phyloP scores from a whole-genome alignment of 352 stramenopile genomes.

The Phytophthora ohioensis region DNA sequence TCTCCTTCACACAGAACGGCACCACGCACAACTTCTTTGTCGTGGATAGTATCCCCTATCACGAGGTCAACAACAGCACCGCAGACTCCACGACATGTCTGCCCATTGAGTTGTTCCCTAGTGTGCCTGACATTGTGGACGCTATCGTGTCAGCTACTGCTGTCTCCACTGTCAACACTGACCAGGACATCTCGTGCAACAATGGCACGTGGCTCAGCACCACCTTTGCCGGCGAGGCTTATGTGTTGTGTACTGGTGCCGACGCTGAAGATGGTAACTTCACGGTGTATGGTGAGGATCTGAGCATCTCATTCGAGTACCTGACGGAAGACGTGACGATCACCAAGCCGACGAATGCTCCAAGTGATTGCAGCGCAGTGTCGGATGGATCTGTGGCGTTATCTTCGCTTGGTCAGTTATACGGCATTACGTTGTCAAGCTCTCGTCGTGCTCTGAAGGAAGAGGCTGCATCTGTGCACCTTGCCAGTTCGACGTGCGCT shows the following conservation, averaged over 20 bases:
- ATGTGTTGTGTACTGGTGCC: constrained; percentile 51
- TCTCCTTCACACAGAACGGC: constrained; percentile 43
- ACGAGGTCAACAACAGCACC: constrained; percentile 33
- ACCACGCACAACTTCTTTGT: constrained; percentile 54
- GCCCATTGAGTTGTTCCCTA: constrained; percentile 37
- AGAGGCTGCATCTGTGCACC: constrained; percentile 26
- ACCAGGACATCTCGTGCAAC: constrained; percentile 53
- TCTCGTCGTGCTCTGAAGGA: constrained; percentile 37
- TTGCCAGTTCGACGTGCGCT: constrained; percentile 41
- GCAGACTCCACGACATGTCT: constrained; percentile 35
- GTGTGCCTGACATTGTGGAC: constrained; percentile 41
- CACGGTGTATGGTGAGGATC: constrained; percentile 52
- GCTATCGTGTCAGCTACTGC: constrained; percentile 42
- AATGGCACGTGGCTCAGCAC: constrained; percentile 50
- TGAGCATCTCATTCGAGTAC: constrained; percentile 46
- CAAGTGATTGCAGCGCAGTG: constrained; percentile 34
- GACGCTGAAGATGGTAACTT: constrained; percentile 38
- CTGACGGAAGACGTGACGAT: constrained; percentile 36
- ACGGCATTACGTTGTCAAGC: constrained; percentile 21
- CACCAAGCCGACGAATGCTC: constrained; percentile 37
- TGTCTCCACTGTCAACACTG: constrained; percentile 44
- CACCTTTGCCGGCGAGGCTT: constrained; percentile 52
- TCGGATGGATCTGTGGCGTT: constrained; percentile 33
- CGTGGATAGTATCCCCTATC: constrained; percentile 49
- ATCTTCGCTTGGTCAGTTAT: constrained; percentile 44